Conservation (phyloP, 257 asterid species). For the Gardenia jasminoides region DNA sequence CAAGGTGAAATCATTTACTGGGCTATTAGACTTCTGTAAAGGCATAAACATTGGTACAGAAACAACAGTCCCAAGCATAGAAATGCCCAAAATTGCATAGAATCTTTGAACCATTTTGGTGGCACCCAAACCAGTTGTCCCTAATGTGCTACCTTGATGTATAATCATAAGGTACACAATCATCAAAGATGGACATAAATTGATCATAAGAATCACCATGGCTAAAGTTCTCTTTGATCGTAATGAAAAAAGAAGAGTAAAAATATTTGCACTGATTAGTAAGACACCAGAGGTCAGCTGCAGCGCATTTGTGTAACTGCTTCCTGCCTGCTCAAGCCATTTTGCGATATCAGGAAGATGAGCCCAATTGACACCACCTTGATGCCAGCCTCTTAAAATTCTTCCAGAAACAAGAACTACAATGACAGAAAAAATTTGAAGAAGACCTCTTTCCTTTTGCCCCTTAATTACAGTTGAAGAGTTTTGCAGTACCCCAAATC, state of each 20-base stretch:
- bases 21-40: conserved; percentile 22
- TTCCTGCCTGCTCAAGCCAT: conserved; percentile 64
- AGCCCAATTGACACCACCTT: conserved; percentile 97
- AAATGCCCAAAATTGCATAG: conserved; percentile 53
- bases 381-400: conserved; percentile 92
- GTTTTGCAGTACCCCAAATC: conserved; percentile 20
- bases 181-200: conserved; percentile 46
- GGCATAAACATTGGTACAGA: conserved; percentile 73
- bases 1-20: not conserved
- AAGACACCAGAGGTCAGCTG: conserved; percentile 58
- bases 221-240: conserved; percentile 31
- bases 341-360: conserved; percentile 81
- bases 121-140: conserved; percentile 40
- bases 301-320: conserved; percentile 38
- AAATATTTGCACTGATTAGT: conserved; percentile 37
- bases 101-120: conserved; percentile 56
- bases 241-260: conserved; percentile 30
- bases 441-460: conserved; percentile 15
- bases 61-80: conserved; percentile 41
- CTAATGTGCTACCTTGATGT: conserved; percentile 35
- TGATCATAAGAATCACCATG: conserved; percentile 39
- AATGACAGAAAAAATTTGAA: conserved; percentile 32
- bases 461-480: conserved; percentile 14
- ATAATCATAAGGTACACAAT: conserved; percentile 47
- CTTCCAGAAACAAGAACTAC: conserved; percentile 65